Conservation (phyloP, 2,329 filamentous ascomycete genomes). For the Microdochium paspali region DNA sequence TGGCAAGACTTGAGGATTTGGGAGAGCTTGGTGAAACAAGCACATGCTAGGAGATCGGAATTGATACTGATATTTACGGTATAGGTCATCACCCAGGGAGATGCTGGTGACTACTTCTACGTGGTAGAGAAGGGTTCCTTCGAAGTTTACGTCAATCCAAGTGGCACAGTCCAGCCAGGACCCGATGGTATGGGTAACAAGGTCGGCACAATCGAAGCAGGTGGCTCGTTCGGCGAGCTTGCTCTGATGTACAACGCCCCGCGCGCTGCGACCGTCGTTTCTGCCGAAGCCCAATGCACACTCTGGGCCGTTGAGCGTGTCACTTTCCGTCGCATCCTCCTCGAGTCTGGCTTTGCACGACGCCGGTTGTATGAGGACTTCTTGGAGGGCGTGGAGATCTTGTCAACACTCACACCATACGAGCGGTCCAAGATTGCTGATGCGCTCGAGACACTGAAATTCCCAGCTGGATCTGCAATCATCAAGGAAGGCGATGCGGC, state of each 20-base stretch:
- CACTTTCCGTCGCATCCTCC: conserved; percentile 94
- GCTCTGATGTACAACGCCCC: conserved; percentile 98
- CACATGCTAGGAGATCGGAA: neutral
- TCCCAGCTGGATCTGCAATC: conserved; percentile 67
- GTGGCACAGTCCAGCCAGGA: conserved; percentile 70
- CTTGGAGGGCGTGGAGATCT: conserved; percentile 83
- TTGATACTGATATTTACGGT: conserved; percentile 12
- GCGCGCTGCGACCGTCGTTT: conserved; percentile 87
- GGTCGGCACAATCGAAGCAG: conserved; percentile 73
- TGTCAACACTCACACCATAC: conserved; percentile 76
- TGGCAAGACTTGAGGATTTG: neutral
- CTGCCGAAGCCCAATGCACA: conserved; percentile 65
- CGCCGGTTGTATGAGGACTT: conserved; percentile 97
- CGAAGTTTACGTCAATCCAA: conserved; percentile 79
- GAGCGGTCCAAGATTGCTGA: conserved; percentile 97
- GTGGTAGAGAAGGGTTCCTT: conserved; percentile 87
- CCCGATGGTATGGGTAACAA: conserved; percentile 73
- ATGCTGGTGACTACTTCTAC: conserved; percentile 96
- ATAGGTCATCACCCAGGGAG: conserved; percentile 90
- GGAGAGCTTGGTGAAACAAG: too few relatives aligned
- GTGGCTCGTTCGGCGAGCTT: conserved; percentile 91
- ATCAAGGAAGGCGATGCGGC: conserved; percentile 89
- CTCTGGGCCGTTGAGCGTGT: conserved; percentile 93
- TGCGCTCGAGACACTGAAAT: conserved; percentile 86
- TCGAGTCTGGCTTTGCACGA: conserved; percentile 95